Conservation (phyloP, 2,329 filamentous ascomycete species). For the Raffaelea deltoideospora region DNA sequence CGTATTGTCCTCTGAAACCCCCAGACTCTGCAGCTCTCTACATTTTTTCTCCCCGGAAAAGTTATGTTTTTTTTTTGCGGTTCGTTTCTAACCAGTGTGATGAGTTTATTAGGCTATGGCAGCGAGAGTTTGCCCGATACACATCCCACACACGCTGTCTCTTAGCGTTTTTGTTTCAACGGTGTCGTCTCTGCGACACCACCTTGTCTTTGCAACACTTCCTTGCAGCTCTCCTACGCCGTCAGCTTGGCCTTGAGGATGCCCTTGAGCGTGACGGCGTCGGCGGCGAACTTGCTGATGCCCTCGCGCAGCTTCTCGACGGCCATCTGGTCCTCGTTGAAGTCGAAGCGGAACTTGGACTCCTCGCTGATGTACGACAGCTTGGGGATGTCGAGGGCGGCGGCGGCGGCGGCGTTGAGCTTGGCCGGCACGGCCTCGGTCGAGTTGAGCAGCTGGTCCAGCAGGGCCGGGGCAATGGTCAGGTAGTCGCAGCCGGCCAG, state of each 20-base stretch:
- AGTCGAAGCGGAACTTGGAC: constrained; percentile 87
- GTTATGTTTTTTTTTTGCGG: no score
- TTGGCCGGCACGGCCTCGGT: constrained; percentile 74
- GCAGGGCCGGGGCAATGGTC: constrained; percentile 89
- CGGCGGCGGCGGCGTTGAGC: constrained; percentile 57
- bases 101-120: no score
- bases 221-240: constrained; percentile 5
- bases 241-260: constrained; percentile 77
- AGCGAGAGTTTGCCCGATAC: no score
- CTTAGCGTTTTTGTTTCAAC: no score
- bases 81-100: no score
- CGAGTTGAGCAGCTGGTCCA: constrained; percentile 88
- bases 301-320: constrained; percentile 98
- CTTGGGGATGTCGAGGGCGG: constrained; percentile 64
- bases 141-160: no score
- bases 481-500: constrained; percentile 97
- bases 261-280: constrained; percentile 84
- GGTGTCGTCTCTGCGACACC: no score
- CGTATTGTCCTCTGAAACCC: no score
- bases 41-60: no score
- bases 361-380: constrained; percentile 84
- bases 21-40: no score
- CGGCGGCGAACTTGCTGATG: constrained; percentile 98
- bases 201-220: no score
- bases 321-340: constrained; percentile 99